These are phyloP conservation scores for Cyamopsis tetragonoloba DNA, from an alignment of 306 rosid species.

Conservation along the genomic window DNA sequence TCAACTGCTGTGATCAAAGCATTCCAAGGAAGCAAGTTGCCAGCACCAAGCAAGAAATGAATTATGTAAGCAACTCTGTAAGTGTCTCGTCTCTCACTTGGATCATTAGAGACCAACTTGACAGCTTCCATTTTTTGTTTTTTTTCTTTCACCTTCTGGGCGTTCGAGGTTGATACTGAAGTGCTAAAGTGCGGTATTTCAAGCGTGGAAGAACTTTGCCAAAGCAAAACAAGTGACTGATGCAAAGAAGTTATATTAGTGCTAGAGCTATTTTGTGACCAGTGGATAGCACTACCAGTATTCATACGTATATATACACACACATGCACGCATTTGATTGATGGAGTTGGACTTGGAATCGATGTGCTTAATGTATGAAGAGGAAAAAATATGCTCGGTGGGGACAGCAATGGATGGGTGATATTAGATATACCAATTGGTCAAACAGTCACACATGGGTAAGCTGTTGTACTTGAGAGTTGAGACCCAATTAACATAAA, in stretches of 20 bases:
- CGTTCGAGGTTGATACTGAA: slow-evolving; percentile 28
- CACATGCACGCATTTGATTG: slow-evolving; percentile 49
- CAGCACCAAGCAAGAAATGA: slow-evolving; percentile 88
- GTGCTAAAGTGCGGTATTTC: slow-evolving; percentile 36
- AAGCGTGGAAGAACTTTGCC: background rate
- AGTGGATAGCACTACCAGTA: slow-evolving; percentile 31
- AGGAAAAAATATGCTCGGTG: slow-evolving; percentile 48
- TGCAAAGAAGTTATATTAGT: slow-evolving; percentile 6
- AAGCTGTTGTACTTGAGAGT: slow-evolving; percentile 36
- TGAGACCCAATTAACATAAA: slow-evolving; percentile 19
- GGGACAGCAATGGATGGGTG: slow-evolving; percentile 80
- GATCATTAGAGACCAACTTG: slow-evolving; percentile 38
- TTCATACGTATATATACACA: slow-evolving; percentile 3
- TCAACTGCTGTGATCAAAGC: slow-evolving; percentile 92
- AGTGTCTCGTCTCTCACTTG: slow-evolving; percentile 44
- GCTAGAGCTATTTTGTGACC: slow-evolving; percentile 26
- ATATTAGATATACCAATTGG: slow-evolving; percentile 42
- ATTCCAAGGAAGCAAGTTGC: slow-evolving; percentile 95
- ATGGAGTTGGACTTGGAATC: slow-evolving; percentile 55
- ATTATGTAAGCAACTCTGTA: slow-evolving; percentile 67
- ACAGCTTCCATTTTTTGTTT: slow-evolving; percentile 44
- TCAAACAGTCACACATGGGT: slow-evolving; percentile 51
- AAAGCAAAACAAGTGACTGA: background rate
- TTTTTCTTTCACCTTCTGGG: background rate
- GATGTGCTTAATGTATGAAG: slow-evolving; percentile 47